Evolutionary conservation across 257 asterid genomes (phyloP).

Genomic region (Buddleja alternifolia): DNA sequence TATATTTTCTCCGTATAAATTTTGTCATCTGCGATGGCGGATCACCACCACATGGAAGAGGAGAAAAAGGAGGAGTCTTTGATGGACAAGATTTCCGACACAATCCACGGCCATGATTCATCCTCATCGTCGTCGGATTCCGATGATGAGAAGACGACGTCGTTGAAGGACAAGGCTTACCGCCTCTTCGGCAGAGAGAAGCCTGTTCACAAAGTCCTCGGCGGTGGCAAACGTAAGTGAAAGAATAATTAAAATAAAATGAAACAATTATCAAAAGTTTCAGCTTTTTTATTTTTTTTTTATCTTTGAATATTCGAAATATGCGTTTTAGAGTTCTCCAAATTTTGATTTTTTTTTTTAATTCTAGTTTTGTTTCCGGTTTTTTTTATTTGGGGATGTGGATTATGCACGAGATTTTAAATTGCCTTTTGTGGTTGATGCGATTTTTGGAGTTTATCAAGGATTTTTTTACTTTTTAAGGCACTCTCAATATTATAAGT

Average conservation of each 20-base stretch:
- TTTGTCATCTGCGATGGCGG: slow-evolving; percentile 50
- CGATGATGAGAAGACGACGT: slow-evolving; percentile 51
- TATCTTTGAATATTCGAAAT: not conserved
- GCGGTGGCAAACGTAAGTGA: slow-evolving; percentile 79
- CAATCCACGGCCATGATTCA: slow-evolving; percentile 45
- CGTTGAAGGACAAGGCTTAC: slow-evolving; percentile 50
- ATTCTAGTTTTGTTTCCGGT: not conserved
- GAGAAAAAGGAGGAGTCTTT: slow-evolving; percentile 58
- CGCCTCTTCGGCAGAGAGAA: slow-evolving; percentile 83
- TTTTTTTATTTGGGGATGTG: slow-evolving; percentile 26
- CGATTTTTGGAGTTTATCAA: slow-evolving; percentile 21
- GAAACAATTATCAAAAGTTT: not conserved
- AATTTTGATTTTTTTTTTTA: not conserved
- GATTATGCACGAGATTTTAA: slow-evolving; percentile 20
- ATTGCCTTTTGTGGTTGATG: slow-evolving; percentile 31
- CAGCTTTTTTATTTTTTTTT: not conserved
- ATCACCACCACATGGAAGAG: slow-evolving; percentile 62
- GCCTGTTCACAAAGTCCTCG: slow-evolving; percentile 71
- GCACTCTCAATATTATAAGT: not conserved
- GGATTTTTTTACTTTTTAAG: slow-evolving; percentile 23
- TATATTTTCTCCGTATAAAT: not conserved
- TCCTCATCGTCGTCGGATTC: slow-evolving; percentile 63
- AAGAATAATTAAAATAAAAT: not conserved
- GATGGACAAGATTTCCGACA: slow-evolving; percentile 56
- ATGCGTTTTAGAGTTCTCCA: not conserved